A percentile compares a stretch with the other conserved stretches of the same genome.
phyloP scores from a whole-genome alignment of 2,329 filamentous ascomycete species.

The Sarocladium strictum region DNA sequence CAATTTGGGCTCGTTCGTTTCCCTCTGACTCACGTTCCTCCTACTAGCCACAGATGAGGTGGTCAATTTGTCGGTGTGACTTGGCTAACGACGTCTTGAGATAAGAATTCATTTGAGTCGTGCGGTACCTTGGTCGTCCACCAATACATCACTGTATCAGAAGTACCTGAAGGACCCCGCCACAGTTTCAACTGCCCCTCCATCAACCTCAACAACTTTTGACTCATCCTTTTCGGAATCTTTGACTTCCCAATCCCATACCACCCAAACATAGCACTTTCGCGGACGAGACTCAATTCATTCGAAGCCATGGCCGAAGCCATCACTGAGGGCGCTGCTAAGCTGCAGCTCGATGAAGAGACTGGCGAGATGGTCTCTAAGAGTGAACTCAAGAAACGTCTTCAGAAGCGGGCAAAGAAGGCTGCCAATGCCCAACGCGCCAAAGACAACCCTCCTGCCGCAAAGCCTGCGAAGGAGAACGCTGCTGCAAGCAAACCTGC shows the following conservation, averaged over 20 bases:
- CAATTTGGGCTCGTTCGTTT: too few species aligned
- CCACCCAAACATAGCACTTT: neutral
- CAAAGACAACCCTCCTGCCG: conserved; percentile 24
- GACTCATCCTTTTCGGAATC: neutral
- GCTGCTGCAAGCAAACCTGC: conserved; percentile 36
- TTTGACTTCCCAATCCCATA: neutral
- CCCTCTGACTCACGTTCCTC: too few species aligned
- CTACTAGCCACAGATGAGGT: neutral
- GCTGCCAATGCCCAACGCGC: conserved; percentile 45
- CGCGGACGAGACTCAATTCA: neutral
- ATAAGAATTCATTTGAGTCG: neutral
- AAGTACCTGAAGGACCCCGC: conserved; percentile 3
- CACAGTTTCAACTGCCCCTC: conserved; percentile 5
- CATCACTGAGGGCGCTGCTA: conserved; percentile 42
- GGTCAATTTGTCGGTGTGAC: neutral
- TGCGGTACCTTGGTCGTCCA: neutral
- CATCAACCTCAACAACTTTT: conserved; percentile 9
- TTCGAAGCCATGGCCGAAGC: conserved; percentile 34
- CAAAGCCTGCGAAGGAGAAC: conserved; percentile 17
- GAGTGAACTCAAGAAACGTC: conserved; percentile 56
- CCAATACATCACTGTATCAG: neutral
- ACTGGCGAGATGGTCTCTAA: conserved; percentile 63
- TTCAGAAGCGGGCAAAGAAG: conserved; percentile 54
- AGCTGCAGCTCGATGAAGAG: conserved; percentile 56
- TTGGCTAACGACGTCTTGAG: neutral